phyloP scores from a whole-genome alignment of 1,284 basidiomycete genomes.

The Ustilago lituana region DNA sequence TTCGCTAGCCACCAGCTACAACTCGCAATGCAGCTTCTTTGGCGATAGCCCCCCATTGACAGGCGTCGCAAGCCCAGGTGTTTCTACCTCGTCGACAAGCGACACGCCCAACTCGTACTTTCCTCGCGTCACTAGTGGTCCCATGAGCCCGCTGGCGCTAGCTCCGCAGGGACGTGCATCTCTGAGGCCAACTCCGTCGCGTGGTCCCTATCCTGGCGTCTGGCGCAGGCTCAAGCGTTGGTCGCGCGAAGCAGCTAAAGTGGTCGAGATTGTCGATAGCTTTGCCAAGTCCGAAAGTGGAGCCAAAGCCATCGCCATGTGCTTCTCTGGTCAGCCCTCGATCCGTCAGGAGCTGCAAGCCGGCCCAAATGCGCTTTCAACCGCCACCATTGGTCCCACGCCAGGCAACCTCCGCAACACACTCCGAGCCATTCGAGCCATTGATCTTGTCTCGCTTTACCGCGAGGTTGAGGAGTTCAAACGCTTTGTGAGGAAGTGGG shows the following conservation, averaged over 20 bases:
- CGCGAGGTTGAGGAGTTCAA: conserved; percentile 60
- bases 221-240: conserved; percentile 66
- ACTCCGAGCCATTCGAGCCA: conserved; percentile 50
- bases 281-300: conserved; percentile 56
- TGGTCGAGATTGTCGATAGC: conserved; percentile 57
- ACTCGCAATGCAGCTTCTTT: conserved; percentile 55
- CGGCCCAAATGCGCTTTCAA: conserved; percentile 15
- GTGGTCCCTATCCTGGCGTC: conserved; percentile 63
- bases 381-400: conserved; percentile 39
- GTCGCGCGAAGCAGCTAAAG: conserved; percentile 64
- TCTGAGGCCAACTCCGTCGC: conserved; percentile 14
- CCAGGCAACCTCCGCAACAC: conserved; percentile 49
- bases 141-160: conserved; percentile 50
- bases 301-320: conserved; percentile 44
- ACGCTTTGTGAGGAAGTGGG: conserved; percentile 56
- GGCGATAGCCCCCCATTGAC: conserved; percentile 32
- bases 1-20: conserved; percentile 64
- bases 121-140: conserved; percentile 19
- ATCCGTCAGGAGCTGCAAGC: conserved; percentile 37
- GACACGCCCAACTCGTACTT: conserved; percentile 46
- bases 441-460: conserved; percentile 56
- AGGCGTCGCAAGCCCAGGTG: conserved; percentile 31
- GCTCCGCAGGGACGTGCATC: conserved; percentile 22
- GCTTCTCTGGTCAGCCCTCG: conserved; percentile 41
- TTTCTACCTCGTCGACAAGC: conserved; percentile 26